phyloP scores from a whole-genome alignment of 495 filamentous ascomycete species.

The Pseudevernia furfuracea region DNA sequence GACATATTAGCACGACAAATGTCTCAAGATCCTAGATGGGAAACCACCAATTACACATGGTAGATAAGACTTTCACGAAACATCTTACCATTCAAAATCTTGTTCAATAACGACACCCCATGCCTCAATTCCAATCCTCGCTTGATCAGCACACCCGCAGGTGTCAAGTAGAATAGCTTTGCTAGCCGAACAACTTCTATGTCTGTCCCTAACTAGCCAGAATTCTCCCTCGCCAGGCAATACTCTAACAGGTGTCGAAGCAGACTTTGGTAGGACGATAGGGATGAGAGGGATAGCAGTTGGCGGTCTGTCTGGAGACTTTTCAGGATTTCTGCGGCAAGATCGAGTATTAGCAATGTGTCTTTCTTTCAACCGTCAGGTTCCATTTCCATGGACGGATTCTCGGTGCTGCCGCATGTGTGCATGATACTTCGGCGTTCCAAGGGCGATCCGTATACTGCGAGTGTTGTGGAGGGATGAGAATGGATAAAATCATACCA shows the following conservation, averaged over 20 bases:
- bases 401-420: not conserved
- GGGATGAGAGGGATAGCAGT: not conserved
- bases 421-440: not conserved
- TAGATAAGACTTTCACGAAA: not conserved
- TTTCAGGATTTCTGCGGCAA: not conserved
- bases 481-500: not conserved
- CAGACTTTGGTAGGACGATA: not conserved
- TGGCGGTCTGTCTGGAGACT: not conserved
- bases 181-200: not conserved
- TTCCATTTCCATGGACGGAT: not conserved
- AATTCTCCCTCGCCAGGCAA: not conserved
- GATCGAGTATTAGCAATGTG: conserved; percentile 8
- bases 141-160: not conserved
- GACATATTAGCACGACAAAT: not conserved
- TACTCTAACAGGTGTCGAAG: not conserved
- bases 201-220: not conserved
- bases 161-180: not conserved
- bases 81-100: not conserved
- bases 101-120: conserved; percentile 1
- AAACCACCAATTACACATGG: not conserved
- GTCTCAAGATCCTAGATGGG: not conserved
- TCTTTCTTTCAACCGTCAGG: not conserved
- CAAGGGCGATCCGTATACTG: not conserved
- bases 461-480: not conserved
- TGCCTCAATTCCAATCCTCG: not conserved